phyloP scores from a whole-genome alignment of 164 flowering plant genomes.

The Aristolochia californica region DNA sequence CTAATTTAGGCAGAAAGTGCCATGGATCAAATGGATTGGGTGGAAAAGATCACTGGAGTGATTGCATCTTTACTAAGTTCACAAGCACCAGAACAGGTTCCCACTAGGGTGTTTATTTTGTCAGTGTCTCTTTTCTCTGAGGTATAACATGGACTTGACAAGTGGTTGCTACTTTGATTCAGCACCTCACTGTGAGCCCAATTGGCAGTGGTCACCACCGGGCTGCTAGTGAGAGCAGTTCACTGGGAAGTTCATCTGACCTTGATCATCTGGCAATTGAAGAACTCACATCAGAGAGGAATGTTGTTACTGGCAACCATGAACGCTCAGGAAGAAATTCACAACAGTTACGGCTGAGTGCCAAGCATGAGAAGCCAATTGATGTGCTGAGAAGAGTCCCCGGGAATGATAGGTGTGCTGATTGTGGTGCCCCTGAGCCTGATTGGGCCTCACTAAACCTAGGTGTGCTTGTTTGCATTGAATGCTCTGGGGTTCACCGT shows the following conservation, averaged over 20 bases:
- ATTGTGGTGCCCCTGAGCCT: constrained; percentile 94
- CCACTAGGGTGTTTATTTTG: not conserved
- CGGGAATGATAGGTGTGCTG: constrained; percentile 96
- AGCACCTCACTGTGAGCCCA: constrained; percentile 29
- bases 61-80: constrained; percentile 94
- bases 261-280: constrained; percentile 45
- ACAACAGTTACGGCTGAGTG: constrained; percentile 37
- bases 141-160: not conserved
- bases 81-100: constrained; percentile 42
- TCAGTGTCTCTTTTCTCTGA: not conserved
- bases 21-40: constrained; percentile 98
- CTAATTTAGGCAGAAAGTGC: constrained; percentile 93
- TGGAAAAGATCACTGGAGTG: constrained; percentile 98
- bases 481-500: constrained; percentile 98
- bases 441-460: constrained; percentile 99
- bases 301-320: constrained; percentile 24
- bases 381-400: constrained; percentile 57
- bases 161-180: constrained; percentile 4
- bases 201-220: constrained; percentile 14
- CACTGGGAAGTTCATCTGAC: constrained; percentile 70
- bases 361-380: constrained; percentile 71
- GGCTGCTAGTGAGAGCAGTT: constrained; percentile 48
- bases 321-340: constrained; percentile 46
- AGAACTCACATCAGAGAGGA: constrained; percentile 47
- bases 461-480: constrained; percentile 93